These are phyloP conservation scores for Crepidotus variabilis DNA, from an alignment of 768 basidiomycete species.

Conservation along the genomic window DNA sequence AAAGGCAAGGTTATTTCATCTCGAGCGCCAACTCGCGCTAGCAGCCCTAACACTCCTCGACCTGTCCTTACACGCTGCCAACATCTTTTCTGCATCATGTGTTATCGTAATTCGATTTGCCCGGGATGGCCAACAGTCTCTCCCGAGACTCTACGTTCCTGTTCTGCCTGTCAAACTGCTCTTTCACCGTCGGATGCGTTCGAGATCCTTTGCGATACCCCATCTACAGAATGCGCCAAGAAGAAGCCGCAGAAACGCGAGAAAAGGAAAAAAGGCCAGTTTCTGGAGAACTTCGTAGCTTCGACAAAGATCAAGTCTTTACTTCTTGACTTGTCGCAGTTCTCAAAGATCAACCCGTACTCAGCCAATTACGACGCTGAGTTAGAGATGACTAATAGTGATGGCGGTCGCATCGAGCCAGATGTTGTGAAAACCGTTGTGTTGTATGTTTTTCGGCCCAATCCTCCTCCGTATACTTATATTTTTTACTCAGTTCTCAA, in stretches of 20 bases:
- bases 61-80: slow-evolving; percentile 89
- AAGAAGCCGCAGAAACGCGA: slow-evolving; percentile 65
- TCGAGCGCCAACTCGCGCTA: slow-evolving; percentile 70
- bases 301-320: slow-evolving; percentile 91
- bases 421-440: slow-evolving; percentile 87
- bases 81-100: slow-evolving; percentile 86
- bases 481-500: slow-evolving; percentile 61
- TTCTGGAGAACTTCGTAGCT: slow-evolving; percentile 57
- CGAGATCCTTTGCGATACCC: slow-evolving; percentile 67
- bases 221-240: slow-evolving; percentile 44
- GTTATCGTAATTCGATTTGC: slow-evolving; percentile 78
- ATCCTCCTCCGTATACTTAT: slow-evolving; percentile 4
- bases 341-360: slow-evolving; percentile 81
- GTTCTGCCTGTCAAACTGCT: slow-evolving; percentile 73
- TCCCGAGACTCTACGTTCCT: slow-evolving; percentile 54
- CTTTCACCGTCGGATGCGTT: slow-evolving; percentile 74
- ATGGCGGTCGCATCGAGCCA: slow-evolving; percentile 69
- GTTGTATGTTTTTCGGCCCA: slow-evolving; percentile 61
- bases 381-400: slow-evolving; percentile 71
- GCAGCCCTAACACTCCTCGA: slow-evolving; percentile 59
- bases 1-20: slow-evolving; percentile 53
- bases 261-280: slow-evolving; percentile 54
- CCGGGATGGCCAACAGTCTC: slow-evolving; percentile 76
- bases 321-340: slow-evolving; percentile 72
- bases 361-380: slow-evolving; percentile 88